Conservation (phyloP, 108 stramenopile species). For the Pseudonitzschia pungens region DNA sequence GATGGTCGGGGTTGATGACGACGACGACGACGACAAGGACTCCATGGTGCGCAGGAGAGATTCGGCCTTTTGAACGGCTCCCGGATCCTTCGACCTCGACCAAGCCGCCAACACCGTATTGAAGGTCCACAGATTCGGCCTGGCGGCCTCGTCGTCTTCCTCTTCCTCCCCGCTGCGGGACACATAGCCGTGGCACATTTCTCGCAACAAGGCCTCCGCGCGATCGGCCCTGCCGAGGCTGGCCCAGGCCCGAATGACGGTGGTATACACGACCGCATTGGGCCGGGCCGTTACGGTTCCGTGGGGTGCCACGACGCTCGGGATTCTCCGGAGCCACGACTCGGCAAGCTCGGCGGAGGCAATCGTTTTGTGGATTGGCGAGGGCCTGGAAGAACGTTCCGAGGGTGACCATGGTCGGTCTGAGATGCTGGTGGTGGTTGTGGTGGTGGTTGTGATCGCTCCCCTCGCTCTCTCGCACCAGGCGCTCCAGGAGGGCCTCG, state of each 20-base stretch:
- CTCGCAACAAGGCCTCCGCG: conserved; percentile 22
- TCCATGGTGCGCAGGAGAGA: conserved; percentile 29
- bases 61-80: conserved; percentile 24
- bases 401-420: conserved; percentile 33
- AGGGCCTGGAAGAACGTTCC: conserved; percentile 26
- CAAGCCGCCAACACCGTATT: conserved; percentile 36
- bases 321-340: conserved; percentile 14
- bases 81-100: conserved; percentile 20
- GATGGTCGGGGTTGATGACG: background rate
- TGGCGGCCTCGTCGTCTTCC: conserved; percentile 12
- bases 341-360: conserved; percentile 24
- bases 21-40: conserved; percentile 4
- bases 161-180: background rate
- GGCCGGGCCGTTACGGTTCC: conserved; percentile 19
- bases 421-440: background rate
- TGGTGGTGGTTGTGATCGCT: background rate
- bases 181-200: conserved; percentile 36
- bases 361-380: conserved; percentile 17
- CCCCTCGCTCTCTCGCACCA: conserved; percentile 13
- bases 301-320: background rate
- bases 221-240: conserved; percentile 24
- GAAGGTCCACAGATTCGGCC: conserved; percentile 34
- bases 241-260: conserved; percentile 34
- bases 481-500: conserved; percentile 22
- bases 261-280: conserved; percentile 32